Base-by-base conservation (phyloP, 257 asterid species). In the Prunella vulgaris region DNA sequence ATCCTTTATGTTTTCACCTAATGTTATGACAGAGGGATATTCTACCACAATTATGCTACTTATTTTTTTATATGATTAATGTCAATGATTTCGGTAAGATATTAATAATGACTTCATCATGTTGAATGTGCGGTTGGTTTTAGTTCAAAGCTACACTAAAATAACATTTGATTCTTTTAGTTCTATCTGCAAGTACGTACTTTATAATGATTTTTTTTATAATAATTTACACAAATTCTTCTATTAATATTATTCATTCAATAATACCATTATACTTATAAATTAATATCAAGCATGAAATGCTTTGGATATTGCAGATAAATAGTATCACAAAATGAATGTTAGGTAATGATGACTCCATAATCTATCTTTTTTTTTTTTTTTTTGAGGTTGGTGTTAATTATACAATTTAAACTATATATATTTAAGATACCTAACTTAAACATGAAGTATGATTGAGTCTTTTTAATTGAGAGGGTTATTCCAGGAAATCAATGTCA, bases 1-100 rank as follows among this genome's bases (percentile, higher is more conserved):
- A 54, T 54, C 73, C 56, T 61, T 68, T 68, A 68, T 68, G 42
- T 67, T 40, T 64, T 64, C 61, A 67, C 40, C 72, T 64, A 54
- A 72, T 54, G 30, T 13, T 13, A 27, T 62, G 60, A 33, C 48
- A 52, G 0, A 35, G 22, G 53, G 40, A 35, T 68, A 52, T 68
- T 68, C 73, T 35, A 30, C 53, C 53, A 33, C 28, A 22, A 24
- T 51, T 60, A 48, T 48, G 63, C 69, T 71, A 14, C 70, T 27
- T 1, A 4, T 14, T 42, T 0, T 2, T 38, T 67, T 35, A 4
- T 48, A 28, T 66, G 7, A 13, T 17, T 0, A 22, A 25, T 12
- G 59, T 60, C 68, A 46, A 42, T 44, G 18, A 10, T 44, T 70
- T 28, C 18, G 38, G 21, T 70, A 56, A 21, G 15, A 14, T 53